Evolutionary conservation across 1,139 yeast species (phyloP), one percentile per base, ranked within the genome.

Genomic region (Sugiyamaella castrensis): DNA sequence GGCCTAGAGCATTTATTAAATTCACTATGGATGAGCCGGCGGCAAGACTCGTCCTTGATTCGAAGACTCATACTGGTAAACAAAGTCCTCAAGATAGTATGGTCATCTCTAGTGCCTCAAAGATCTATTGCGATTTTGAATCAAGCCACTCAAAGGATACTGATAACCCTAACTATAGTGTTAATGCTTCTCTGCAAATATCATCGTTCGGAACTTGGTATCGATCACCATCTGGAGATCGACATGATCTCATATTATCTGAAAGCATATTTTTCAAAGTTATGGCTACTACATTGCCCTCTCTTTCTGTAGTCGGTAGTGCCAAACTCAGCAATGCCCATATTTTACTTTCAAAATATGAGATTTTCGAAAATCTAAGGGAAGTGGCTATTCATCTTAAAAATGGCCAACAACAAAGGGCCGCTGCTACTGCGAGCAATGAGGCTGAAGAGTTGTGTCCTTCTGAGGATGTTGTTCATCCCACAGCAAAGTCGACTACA

Each of bases 11-110:
- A 4, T 58, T 61, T 27, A 47, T 70, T 37, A 65, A 65, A 44
- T 53, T 71, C 36, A 63, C 66, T 6, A 59, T 71, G 12, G 68
- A 65, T 42, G 73, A 71, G 43, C 72, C 73, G 0, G 70, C 72
- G 2, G 62, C 70, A 0, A 57, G 74, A 32, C 49, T 70, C 26
- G 53, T 64, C 5, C 53, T 64, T 12, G 54, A 55, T 8, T 50
- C 61, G 8, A 46, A 48, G 41, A 41, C 32, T 27, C 32, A 38
- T 28, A 39, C 15, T 26, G 37, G 24, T 33, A 49, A 11, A 9
- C 37, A 31, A 39, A 43, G 8, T 9, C 53, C 33, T 46, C 50
- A 40, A 19, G 47, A 51, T n/a, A 54, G 60, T 27, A 63, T 64
- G 66, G 67, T 62, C 13, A 59, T 64, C 19, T 52, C 61, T 5